These are phyloP conservation scores for Xylaria intraflava DNA, from an alignment of 495 filamentous ascomycete genomes.

Conservation along the genomic window DNA sequence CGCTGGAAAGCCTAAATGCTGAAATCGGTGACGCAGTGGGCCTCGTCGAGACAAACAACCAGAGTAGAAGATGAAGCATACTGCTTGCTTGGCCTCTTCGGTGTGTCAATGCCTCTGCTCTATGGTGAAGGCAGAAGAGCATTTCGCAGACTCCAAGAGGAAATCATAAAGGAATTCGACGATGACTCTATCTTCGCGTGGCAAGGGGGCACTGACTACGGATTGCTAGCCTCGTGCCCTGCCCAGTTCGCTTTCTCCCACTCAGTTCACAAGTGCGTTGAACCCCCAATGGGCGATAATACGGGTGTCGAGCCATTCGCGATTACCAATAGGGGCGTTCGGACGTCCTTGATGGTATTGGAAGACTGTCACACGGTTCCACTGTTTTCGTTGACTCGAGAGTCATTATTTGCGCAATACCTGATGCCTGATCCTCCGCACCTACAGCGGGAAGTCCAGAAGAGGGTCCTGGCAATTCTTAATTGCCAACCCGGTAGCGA, in stretches of 20 bases:
- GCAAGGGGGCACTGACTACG: conserved; percentile 1
- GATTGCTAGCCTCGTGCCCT: background rate
- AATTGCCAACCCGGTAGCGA: background rate
- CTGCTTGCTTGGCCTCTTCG: conserved; percentile 23
- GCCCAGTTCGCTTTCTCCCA: background rate
- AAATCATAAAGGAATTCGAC: conserved; percentile 18
- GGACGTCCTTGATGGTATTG: background rate
- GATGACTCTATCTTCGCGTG: conserved; percentile 20
- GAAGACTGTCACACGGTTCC: background rate
- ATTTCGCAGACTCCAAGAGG: conserved; percentile 21
- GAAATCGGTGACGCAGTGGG: conserved; percentile 5
- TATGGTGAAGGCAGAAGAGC: conserved; percentile 25
- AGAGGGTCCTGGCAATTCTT: background rate
- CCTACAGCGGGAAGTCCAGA: background rate
- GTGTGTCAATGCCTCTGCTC: conserved; percentile 23
- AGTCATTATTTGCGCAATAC: background rate
- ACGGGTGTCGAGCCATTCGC: background rate
- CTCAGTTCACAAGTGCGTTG: background rate
- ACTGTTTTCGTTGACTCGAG: background rate
- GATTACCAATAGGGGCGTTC: background rate
- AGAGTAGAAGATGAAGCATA: conserved; percentile 26
- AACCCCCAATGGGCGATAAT: background rate
- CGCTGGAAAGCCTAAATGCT: background rate
- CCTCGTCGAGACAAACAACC: conserved; percentile 18
- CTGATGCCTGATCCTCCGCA: background rate